These are phyloP conservation scores for Saccharomyces jurei DNA, from an alignment of 805 yeast genomes.

Conservation along the genomic window DNA sequence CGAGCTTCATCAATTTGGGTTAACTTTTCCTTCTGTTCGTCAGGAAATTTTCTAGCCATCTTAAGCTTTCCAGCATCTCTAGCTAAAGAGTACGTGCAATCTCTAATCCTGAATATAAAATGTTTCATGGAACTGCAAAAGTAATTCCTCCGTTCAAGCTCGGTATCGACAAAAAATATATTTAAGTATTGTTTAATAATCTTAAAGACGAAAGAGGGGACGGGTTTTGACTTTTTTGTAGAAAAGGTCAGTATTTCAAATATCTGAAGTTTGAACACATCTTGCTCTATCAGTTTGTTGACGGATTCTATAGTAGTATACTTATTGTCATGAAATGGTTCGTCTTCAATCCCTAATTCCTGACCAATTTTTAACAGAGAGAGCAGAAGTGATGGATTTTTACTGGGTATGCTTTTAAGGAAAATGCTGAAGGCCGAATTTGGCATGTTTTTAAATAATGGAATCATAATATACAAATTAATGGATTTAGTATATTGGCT, in stretches of 20 bases:
- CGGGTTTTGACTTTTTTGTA: slow-evolving; percentile 51
- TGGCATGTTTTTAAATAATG: slow-evolving; percentile 45
- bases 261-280: slow-evolving; percentile 41
- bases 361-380: slow-evolving; percentile 59
- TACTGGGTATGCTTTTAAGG: slow-evolving; percentile 18
- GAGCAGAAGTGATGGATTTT: slow-evolving; percentile 36
- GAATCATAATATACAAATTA: slow-evolving; percentile 54
- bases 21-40: slow-evolving; percentile 31
- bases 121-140: slow-evolving; percentile 54
- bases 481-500: slow-evolving; percentile 38
- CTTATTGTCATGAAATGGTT: slow-evolving; percentile 37
- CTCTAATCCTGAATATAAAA: slow-evolving; percentile 58
- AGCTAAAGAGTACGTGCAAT: slow-evolving; percentile 51
- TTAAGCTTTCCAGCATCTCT: slow-evolving; percentile 43
- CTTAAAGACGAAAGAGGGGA: slow-evolving; percentile 39
- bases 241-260: slow-evolving; percentile 56
- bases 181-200: slow-evolving; percentile 39
- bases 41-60: slow-evolving; percentile 31
- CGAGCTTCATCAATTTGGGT: slow-evolving; percentile 29
- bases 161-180: slow-evolving; percentile 52
- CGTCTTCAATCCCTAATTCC: slow-evolving; percentile 44
- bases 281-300: slow-evolving; percentile 38
- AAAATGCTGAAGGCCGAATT: slow-evolving; percentile 36
- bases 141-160: slow-evolving; percentile 60
- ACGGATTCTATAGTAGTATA: slow-evolving; percentile 31